Evolutionary conservation across 2,329 filamentous ascomycete genomes (phyloP).

Genomic region (Lizonia empirigonia): DNA sequence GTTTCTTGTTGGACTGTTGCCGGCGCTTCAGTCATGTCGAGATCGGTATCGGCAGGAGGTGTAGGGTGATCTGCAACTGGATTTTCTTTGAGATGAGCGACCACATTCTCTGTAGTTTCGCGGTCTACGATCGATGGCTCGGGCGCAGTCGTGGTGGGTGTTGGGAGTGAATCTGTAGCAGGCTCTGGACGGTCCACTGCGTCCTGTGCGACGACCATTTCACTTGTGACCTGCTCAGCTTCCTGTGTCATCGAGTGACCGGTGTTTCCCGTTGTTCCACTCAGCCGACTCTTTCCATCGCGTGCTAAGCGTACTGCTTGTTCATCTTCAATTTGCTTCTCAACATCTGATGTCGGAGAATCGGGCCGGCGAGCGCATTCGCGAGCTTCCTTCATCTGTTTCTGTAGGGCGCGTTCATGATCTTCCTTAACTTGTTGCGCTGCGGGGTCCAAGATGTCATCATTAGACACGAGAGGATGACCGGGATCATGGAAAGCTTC

Average conservation of each 20-base stretch:
- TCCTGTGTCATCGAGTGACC: slow-evolving; percentile 34
- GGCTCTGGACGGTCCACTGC: slow-evolving; percentile 22
- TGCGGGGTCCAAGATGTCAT: slow-evolving; percentile 43
- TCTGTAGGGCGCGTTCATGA: slow-evolving; percentile 58
- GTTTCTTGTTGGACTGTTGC: slow-evolving; percentile 10
- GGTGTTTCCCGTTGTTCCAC: slow-evolving; percentile 22
- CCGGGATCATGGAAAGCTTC: slow-evolving; percentile 53
- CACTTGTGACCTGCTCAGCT: slow-evolving; percentile 26
- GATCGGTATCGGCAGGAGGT: slow-evolving; percentile 43
- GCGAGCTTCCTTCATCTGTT: slow-evolving; percentile 55
- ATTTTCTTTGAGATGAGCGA: slow-evolving; percentile 16
- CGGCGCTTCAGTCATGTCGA: slow-evolving; percentile 42
- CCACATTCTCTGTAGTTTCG: slow-evolving; percentile 27
- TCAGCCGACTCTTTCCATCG: slow-evolving; percentile 39
- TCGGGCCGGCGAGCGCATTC: slow-evolving; percentile 50
- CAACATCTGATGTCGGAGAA: slow-evolving; percentile 63
- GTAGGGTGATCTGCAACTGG: slow-evolving; percentile 39
- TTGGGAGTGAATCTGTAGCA: slow-evolving; percentile 43
- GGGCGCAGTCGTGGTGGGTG: slow-evolving; percentile 42
- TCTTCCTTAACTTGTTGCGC: slow-evolving; percentile 57
- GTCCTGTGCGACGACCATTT: slow-evolving; percentile 8
- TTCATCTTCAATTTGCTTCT: slow-evolving; percentile 62
- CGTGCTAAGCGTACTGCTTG: slow-evolving; percentile 50
- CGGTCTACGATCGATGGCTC: slow-evolving; percentile 36
- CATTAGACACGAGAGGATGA: slow-evolving; percentile 33